Evolutionary conservation across 2,329 filamentous ascomycete genomes (phyloP).

Genomic region (Fusarium hostae): DNA sequence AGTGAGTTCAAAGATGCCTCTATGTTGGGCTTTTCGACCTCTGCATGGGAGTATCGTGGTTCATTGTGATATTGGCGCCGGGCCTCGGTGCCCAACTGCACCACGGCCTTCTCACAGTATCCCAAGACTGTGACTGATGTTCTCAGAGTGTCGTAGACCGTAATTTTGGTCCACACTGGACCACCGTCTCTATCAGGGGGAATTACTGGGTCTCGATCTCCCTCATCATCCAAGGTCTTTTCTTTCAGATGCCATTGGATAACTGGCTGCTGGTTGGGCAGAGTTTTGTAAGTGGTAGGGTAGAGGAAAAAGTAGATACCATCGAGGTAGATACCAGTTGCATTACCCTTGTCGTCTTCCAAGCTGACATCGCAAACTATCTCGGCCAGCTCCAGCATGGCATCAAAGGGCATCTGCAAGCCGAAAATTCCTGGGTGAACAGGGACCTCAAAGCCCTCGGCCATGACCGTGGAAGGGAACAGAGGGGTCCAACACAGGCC

Average conservation of each 20-base stretch:
- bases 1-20: background rate
- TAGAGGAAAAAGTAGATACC: background rate
- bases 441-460: background rate
- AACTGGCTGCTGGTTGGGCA: background rate
- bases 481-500: background rate
- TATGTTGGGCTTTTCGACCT: background rate
- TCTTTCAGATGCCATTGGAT: background rate
- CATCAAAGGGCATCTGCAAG: background rate
- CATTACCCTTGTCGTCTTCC: background rate
- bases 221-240: background rate
- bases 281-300: background rate
- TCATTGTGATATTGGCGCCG: background rate
- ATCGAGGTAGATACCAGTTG: background rate
- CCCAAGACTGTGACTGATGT: background rate
- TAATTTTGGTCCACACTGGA: background rate
- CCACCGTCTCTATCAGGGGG: background rate
- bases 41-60: background rate
- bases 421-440: background rate
- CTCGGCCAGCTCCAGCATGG: background rate
- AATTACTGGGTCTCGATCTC: background rate
- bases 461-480: background rate
- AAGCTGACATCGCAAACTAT: background rate
- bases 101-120: background rate
- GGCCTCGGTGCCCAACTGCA: background rate
- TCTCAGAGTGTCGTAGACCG: background rate